Conservation (phyloP, 768 basidiomycete genomes). For the Chalciporus sphaerocephalus region DNA sequence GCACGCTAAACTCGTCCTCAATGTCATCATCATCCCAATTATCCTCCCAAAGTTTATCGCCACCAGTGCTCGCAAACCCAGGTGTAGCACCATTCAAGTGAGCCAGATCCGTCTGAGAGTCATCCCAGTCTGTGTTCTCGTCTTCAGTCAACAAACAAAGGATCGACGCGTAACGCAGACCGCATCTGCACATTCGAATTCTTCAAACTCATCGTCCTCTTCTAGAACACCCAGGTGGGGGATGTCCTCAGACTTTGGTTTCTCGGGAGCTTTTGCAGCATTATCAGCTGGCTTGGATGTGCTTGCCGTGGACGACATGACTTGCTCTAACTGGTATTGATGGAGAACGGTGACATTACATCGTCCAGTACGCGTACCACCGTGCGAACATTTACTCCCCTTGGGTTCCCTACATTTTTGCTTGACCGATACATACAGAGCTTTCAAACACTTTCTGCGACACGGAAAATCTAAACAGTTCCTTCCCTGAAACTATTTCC, state of each 20-base stretch:
- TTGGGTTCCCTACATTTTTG: neutral
- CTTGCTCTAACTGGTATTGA: neutral
- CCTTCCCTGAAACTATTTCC: neutral
- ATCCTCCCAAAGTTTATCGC: constrained; percentile 97
- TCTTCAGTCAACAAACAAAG: neutral
- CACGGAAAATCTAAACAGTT: neutral
- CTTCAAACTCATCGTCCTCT: constrained; percentile 97
- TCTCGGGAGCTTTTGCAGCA: constrained; percentile 29
- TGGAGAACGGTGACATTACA: neutral
- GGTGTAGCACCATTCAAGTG: constrained; percentile 71
- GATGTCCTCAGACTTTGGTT: constrained; percentile 43
- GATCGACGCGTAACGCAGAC: constrained; percentile 1
- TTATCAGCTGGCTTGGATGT: constrained; percentile 41
- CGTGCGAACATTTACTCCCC: constrained; percentile 21
- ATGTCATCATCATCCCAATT: constrained; percentile 99
- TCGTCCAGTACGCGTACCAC: constrained; percentile 9
- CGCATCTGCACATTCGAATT: constrained; percentile 81
- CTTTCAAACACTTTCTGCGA: too few species aligned
- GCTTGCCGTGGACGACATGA: constrained; percentile 44
- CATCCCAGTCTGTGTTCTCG: constrained; percentile 68
- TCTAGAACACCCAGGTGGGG: constrained; percentile 85
- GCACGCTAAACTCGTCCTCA: constrained; percentile 94
- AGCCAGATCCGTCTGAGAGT: constrained; percentile 76
- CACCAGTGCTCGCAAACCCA: constrained; percentile 72
- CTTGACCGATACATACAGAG: too few species aligned